Conservation (phyloP, 2,329 filamentous ascomycete genomes). For the Aspergillus hiratsukae region DNA sequence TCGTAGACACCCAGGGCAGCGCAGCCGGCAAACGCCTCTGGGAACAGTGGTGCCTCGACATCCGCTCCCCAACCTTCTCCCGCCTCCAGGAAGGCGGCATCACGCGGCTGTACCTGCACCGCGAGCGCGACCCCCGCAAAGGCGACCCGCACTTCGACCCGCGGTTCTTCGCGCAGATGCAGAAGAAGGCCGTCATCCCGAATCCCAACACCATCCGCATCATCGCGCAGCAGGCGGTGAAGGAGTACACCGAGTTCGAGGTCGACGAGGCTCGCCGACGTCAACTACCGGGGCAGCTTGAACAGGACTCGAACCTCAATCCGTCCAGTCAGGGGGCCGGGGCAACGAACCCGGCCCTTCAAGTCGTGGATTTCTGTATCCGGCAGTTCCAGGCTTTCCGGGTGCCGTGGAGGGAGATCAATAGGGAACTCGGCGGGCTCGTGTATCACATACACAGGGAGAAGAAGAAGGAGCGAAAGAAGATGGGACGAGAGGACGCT, state of each 20-base stretch:
- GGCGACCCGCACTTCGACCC: slow-evolving; percentile 25
- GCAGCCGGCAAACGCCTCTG: slow-evolving; percentile 46
- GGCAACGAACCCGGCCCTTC: slow-evolving; percentile 14
- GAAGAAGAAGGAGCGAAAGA: slow-evolving; percentile 2
- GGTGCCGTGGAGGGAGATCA: slow-evolving; percentile 27
- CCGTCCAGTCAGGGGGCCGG: slow-evolving; percentile 8
- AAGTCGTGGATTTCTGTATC: slow-evolving; percentile 33
- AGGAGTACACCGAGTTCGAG: slow-evolving; percentile 19
- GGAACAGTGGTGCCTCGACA: slow-evolving; percentile 43
- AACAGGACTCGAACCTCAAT: neutral
- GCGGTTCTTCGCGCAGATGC: slow-evolving; percentile 19
- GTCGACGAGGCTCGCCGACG: neutral
- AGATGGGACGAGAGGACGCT: neutral
- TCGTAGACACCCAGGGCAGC: slow-evolving; percentile 49
- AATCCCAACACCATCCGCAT: slow-evolving; percentile 35
- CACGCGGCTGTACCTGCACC: slow-evolving; percentile 18
- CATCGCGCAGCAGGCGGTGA: slow-evolving; percentile 30
- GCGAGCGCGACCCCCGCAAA: slow-evolving; percentile 17
- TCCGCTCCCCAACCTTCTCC: slow-evolving; percentile 13
- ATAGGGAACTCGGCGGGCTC: slow-evolving; percentile 32
- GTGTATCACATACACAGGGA: slow-evolving; percentile 16
- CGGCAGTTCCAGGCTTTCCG: slow-evolving; percentile 25
- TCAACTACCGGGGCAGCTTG: slow-evolving; percentile 1
- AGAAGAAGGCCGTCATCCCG: slow-evolving; percentile 28
- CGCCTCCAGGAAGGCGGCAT: slow-evolving; percentile 27